Evolutionary conservation across 345 rosid genomes (phyloP).

Genomic region (Sisymbrium irio): DNA sequence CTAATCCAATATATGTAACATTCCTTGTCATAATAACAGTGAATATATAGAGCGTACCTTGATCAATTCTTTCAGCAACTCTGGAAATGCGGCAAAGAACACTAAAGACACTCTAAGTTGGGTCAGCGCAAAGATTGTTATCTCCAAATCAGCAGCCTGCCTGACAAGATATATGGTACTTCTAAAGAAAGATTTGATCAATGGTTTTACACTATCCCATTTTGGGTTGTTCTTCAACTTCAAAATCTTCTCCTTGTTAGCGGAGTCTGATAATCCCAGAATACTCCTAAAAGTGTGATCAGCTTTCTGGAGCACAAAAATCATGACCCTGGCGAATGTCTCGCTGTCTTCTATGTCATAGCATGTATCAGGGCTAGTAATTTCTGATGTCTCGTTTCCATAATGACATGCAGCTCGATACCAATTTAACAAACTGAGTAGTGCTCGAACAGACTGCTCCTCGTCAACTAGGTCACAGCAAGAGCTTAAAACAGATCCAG

Average conservation of each 20-base stretch:
- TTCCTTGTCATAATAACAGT: not conserved
- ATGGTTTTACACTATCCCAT: conserved; percentile 69
- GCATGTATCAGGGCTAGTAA: conserved; percentile 10
- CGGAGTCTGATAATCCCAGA: conserved; percentile 57
- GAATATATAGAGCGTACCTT: conserved; percentile 51
- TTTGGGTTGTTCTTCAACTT: conserved; percentile 62
- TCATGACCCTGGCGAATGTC: conserved; percentile 53
- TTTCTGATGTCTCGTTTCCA: conserved; percentile 51
- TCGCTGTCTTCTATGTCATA: conserved; percentile 41
- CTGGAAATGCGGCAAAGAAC: conserved; percentile 63
- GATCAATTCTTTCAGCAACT: conserved; percentile 55
- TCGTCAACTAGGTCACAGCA: conserved; percentile 51
- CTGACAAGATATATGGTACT: conserved; percentile 70
- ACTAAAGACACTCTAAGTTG: conserved; percentile 57
- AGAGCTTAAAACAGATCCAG: conserved; percentile 44
- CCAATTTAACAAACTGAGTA: conserved; percentile 60
- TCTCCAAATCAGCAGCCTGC: conserved; percentile 62
- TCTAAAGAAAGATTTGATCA: conserved; percentile 67
- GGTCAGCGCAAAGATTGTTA: conserved; percentile 52
- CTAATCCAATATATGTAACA: not conserved
- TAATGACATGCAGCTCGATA: conserved; percentile 80
- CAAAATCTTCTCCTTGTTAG: conserved; percentile 57
- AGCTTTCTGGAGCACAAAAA: conserved; percentile 63
- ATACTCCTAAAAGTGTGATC: conserved; percentile 56
- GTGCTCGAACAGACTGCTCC: conserved; percentile 55